Evolutionary conservation across 306 rosid genomes (phyloP).

Genomic region (Luffa acutangula): DNA sequence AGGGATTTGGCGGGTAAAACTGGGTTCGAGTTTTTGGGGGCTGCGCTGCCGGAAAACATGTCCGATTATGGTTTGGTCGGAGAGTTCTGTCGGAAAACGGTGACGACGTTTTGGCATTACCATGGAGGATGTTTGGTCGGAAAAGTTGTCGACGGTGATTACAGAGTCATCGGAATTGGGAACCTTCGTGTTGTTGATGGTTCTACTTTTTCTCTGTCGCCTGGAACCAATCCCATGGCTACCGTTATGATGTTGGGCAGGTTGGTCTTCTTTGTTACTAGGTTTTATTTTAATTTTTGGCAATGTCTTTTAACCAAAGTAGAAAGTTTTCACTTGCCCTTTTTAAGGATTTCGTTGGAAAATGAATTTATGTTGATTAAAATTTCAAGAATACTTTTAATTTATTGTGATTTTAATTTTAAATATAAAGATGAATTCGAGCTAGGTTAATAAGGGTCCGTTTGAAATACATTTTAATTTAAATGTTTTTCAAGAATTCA

Average conservation of each 20-base stretch:
- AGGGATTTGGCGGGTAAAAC: neutral
- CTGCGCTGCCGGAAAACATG: neutral
- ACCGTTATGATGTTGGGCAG: conserved; percentile 12
- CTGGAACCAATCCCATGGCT: conserved; percentile 7
- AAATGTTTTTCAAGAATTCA: too few relatives aligned
- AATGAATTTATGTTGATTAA: too few relatives aligned
- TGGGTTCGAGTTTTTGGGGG: neutral
- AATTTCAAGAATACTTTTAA: too few relatives aligned
- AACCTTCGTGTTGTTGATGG: conserved; percentile 2
- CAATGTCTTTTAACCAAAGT: neutral
- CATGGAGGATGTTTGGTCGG: conserved; percentile 12
- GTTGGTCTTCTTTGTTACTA: neutral
- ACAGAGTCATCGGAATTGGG: neutral
- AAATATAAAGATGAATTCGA: too few relatives aligned
- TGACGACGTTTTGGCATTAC: conserved; percentile 8
- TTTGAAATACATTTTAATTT: too few relatives aligned
- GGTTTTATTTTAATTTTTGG: neutral
- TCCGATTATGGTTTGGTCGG: neutral
- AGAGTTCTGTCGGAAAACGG: neutral
- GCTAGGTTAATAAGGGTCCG: too few relatives aligned
- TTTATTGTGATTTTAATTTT: too few relatives aligned
- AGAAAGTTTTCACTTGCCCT: too few relatives aligned
- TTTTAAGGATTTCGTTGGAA: too few relatives aligned
- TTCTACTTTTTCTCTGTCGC: neutral
- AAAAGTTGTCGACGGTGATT: conserved; percentile 3